Evolutionary conservation across 2,329 filamentous ascomycete species (phyloP), one percentile per base, ranked within the genome.

Genomic region (Orbilia oligospora): DNA sequence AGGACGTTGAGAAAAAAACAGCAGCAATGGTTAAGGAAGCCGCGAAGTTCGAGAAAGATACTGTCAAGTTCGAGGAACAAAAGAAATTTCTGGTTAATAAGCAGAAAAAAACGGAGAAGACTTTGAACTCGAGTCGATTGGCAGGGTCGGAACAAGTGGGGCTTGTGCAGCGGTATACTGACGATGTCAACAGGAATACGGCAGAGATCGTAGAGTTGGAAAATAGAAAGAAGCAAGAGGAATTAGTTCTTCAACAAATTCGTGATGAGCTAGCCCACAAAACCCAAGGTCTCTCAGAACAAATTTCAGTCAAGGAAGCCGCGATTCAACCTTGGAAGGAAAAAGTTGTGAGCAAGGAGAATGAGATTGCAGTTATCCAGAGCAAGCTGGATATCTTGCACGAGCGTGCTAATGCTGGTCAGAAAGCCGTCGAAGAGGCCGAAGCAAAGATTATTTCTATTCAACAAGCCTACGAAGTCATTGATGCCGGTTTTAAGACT

Each of bases 61-160:
- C 91, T 22, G 96, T 99, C 85, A 99, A 99, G 83, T 94, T 97
- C 81, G 95, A 98, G 81, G 97, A 99, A 85, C 98, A 98, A 87
- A 91, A 92, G 84, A 99, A 99, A 84, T 98, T 98, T 84, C 86
- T 99, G 81, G 87, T 89, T 1, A 91, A 91, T 83, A 99, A 99
- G 86, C 91, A 93, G 82, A 97, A 96, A 87, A 99, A 99, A 86
- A 88, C 97, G 14, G 93, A 98, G 81, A 98, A 97, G 86, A 89
- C 91, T 0, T 92, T 96, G 79, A 88, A 90, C 69, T 91, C 91
- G 55, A 93, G 93, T 76, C 92, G 93, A 80, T 90, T 91, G 73
- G 90, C 91, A 5, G 89, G 90, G 0, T 88, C 89, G 0, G 93
- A 97, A 81, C 92, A 94, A 2, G 89, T 91, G 44, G 91, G 92